Evolutionary conservation across 1,284 basidiomycete genomes (phyloP).

Genomic region (Coriolopsis trogii): DNA sequence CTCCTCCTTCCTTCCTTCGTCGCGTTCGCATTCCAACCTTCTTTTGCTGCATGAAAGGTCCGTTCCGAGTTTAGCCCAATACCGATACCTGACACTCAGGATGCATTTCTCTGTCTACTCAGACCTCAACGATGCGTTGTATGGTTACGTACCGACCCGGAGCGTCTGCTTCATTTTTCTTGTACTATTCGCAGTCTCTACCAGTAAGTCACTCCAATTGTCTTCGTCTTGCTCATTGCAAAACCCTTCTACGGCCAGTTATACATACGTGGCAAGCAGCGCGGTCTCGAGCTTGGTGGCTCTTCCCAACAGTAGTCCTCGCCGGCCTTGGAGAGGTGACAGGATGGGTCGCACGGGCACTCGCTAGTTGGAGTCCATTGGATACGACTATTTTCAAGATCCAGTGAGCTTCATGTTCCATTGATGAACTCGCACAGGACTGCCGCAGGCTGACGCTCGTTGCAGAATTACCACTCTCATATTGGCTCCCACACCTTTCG

Average conservation of each 20-base stretch:
- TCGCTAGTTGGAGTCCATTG: slow-evolving; percentile 35
- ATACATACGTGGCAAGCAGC: slow-evolving; percentile 28
- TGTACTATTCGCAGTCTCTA: slow-evolving; percentile 23
- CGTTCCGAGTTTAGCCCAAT: too few species aligned
- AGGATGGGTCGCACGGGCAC: slow-evolving; percentile 44
- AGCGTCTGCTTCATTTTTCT: slow-evolving; percentile 26
- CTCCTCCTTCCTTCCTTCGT: too few species aligned
- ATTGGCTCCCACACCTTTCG: slow-evolving; percentile 54
- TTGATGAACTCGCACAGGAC: not conserved
- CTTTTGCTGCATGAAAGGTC: too few species aligned
- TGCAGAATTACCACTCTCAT: slow-evolving; percentile 47
- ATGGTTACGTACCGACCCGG: slow-evolving; percentile 26
- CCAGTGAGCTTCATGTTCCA: slow-evolving; percentile 39
- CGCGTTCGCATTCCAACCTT: too few species aligned
- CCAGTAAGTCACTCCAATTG: slow-evolving; percentile 12
- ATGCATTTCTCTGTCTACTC: not conserved
- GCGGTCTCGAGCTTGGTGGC: slow-evolving; percentile 41
- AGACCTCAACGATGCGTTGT: slow-evolving; percentile 5
- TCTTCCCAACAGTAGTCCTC: slow-evolving; percentile 40
- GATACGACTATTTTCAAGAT: slow-evolving; percentile 41
- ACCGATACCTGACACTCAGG: too few species aligned
- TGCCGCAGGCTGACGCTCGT: not conserved
- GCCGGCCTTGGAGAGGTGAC: slow-evolving; percentile 41
- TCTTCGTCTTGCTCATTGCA: too few species aligned
- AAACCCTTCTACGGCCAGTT: not conserved